Conservation (phyloP, 73 alveolate genomes). For the Blepharisma stoltei region DNA sequence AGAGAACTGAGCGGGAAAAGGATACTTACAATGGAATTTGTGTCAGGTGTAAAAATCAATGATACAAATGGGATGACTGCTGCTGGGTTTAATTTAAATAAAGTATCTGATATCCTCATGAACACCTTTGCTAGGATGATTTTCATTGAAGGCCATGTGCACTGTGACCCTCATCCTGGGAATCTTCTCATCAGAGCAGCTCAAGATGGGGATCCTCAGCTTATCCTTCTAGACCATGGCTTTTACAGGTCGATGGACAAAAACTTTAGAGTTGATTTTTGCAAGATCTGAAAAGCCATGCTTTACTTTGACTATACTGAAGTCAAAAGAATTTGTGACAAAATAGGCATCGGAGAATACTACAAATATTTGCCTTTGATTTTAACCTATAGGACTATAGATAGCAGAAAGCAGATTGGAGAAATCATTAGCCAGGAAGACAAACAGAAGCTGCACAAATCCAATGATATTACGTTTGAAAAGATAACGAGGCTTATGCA, state of each 20-base stretch:
- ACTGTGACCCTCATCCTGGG: conserved; percentile 57
- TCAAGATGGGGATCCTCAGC: conserved; percentile 40
- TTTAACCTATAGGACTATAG: conserved; percentile 55
- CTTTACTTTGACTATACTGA: conserved; percentile 46
- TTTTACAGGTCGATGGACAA: conserved; percentile 48
- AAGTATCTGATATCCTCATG: conserved; percentile 28
- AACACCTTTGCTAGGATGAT: conserved; percentile 40
- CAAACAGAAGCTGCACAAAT: not conserved
- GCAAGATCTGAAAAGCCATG: conserved; percentile 56
- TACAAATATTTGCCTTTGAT: conserved; percentile 56
- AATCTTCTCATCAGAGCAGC: conserved; percentile 38
- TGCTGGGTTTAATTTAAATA: not conserved
- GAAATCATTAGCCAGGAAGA: conserved; percentile 14
- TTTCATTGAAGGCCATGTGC: conserved; percentile 42
- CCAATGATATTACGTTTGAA: conserved; percentile 12
- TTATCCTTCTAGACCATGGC: conserved; percentile 66
- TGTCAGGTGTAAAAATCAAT: conserved; percentile 29
- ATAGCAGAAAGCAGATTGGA: conserved; percentile 38
- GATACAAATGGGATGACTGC: conserved; percentile 13
- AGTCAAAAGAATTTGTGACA: conserved; percentile 34
- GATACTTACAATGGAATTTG: conserved; percentile 52
- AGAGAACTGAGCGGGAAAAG: conserved; percentile 23
- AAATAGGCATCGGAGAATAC: conserved; percentile 58
- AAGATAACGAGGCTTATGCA: conserved; percentile 22
- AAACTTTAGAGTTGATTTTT: conserved; percentile 39